Evolutionary conservation across 257 asterid species (phyloP), one percentile per base, ranked within the genome.

Genomic region (Scutellaria minor): DNA sequence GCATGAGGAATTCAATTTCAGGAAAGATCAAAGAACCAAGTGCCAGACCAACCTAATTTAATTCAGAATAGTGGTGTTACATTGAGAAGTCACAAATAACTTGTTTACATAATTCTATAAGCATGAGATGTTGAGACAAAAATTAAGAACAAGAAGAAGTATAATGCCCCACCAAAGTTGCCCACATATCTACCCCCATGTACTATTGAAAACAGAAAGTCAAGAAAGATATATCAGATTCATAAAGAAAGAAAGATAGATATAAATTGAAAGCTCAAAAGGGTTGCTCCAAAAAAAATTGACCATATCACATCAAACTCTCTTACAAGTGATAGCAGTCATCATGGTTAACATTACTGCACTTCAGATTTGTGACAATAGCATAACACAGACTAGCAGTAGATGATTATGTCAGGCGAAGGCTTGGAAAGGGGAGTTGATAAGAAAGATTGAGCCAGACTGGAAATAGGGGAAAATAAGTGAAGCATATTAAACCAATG

Each of bases 391-490:
- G 59, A 68, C 61, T 15, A 68, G 35, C 59, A 14, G 58, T n/a
- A 27, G 58, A 15, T 65, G 64, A 66, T n/a, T 24, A 47, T 14
- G 7, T 5, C 44, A 24, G 27, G 27, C 27, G 27, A 24, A 24
- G 27, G 46, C 44, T 52, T 52, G 45, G 52, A 24, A 50, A 70
- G 20, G 40, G n/a, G 4, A 62, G 62, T 31, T 54, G 22, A 54
- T 27, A 64, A 61, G 14, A 42, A 47, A 45, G 64, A 64, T 42
- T 18, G 53, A 50, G 31, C 24, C 31, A 47, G 9, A 44, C 31
- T 5, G n/a, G 71, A 63, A 69, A 62, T 42, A 61, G 48, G 48
- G 41, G 41, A 65, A n/a, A 41, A 39, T 13, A 54, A 31, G 65
- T 61, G 56, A 52, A 59, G 62, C 66, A 15, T 66, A 31, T 22